Percentiles rank a stretch among this genome's conserved stretches.
These are phyloP conservation scores for Penicillium sp. DNA, from an alignment of 2,329 filamentous ascomycete genomes.

Conservation along the genomic window DNA sequence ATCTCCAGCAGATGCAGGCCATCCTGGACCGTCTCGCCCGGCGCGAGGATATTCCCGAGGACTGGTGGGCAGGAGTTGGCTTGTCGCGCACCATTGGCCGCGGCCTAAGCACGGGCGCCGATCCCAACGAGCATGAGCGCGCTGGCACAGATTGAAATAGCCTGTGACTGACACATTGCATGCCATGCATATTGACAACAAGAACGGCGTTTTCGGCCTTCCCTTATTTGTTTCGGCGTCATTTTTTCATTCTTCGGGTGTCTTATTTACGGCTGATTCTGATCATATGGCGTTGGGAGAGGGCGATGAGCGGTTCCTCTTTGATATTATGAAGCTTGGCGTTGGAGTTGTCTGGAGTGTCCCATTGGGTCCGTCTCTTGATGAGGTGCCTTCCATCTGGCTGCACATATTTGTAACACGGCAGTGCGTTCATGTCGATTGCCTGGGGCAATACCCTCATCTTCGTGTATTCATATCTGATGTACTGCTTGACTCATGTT, in stretches of 20 bases:
- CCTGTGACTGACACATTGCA: constrained; percentile 3
- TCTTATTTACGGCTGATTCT: not conserved
- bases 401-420: constrained; percentile 8
- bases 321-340: not conserved
- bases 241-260: constrained; percentile 1
- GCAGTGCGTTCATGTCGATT: not conserved
- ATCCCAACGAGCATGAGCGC: constrained; percentile 20
- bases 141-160: constrained; percentile 4
- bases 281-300: not conserved
- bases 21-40: constrained; percentile 69
- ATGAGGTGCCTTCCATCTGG: too few species aligned
- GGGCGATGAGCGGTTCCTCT: not conserved
- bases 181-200: constrained; percentile 1
- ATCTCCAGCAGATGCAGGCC: constrained; percentile 64
- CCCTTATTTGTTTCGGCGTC: not conserved
- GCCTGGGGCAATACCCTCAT: not conserved
- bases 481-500: not conserved
- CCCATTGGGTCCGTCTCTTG: too few species aligned
- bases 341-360: not conserved
- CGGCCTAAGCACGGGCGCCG: constrained; percentile 28
- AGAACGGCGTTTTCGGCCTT: not conserved
- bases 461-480: constrained; percentile 12
- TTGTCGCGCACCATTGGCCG: constrained; percentile 56
- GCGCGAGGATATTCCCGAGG: constrained; percentile 73
- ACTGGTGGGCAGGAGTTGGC: constrained; percentile 74